A percentile compares a stretch with the other conserved stretches of the same genome.
Conservation (phyloP, 768 basidiomycete species). For the Tulasnella sp. region DNA sequence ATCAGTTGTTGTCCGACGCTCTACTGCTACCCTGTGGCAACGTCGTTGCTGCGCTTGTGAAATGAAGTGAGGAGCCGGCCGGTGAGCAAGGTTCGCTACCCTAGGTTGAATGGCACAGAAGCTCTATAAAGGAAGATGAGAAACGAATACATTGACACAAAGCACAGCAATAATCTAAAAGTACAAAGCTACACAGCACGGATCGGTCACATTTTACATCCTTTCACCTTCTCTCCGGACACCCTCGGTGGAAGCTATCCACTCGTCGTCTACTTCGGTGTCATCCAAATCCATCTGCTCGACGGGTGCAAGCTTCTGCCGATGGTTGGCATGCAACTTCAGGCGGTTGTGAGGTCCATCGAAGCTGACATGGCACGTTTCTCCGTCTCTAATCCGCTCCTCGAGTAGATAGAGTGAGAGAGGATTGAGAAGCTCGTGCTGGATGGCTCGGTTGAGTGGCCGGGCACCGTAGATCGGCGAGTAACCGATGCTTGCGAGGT, state of each 20-base stretch:
- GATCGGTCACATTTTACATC: conserved; percentile 10
- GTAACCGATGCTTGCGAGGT: conserved; percentile 63
- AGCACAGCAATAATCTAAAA: too few relatives aligned
- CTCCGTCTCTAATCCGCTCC: conserved; percentile 69
- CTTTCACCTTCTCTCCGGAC: conserved; percentile 15
- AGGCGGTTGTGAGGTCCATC: conserved; percentile 75
- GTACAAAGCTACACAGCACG: too few relatives aligned
- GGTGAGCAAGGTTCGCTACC: too few relatives aligned
- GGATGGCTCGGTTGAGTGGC: conserved; percentile 83
- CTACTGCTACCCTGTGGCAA: too few relatives aligned
- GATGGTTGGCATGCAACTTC: conserved; percentile 72
- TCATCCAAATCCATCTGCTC: conserved; percentile 51
- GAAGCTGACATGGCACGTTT: conserved; percentile 60
- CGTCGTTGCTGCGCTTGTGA: too few relatives aligned
- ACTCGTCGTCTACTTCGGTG: conserved; percentile 41
- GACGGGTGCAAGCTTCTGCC: conserved; percentile 28
- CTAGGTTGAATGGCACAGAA: too few relatives aligned
- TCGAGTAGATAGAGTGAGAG: conserved; percentile 75
- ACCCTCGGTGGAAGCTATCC: too few relatives aligned
- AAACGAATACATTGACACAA: too few relatives aligned
- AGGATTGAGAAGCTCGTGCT: conserved; percentile 85
- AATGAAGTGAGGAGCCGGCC: too few relatives aligned
- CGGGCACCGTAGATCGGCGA: conserved; percentile 81
- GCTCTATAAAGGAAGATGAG: too few relatives aligned
- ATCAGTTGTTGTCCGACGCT: too few relatives aligned